A percentile compares a stretch with the other conserved stretches of the same genome.
Conservation (phyloP, 2,329 filamentous ascomycete species). For the Diatrype stigma region DNA sequence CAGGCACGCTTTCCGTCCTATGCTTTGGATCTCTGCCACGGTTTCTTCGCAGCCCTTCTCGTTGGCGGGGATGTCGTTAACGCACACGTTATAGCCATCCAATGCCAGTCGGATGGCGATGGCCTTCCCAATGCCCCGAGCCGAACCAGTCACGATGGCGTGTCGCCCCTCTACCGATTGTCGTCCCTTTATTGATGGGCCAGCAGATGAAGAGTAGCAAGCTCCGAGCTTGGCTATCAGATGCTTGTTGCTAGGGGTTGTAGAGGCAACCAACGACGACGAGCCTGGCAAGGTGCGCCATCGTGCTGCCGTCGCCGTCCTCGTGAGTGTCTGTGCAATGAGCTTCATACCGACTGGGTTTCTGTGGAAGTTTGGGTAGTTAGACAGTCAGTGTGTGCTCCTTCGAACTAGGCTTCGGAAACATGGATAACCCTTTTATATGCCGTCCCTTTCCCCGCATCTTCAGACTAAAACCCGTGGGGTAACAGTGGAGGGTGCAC, state of each 20-base stretch:
- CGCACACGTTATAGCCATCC: conserved; percentile 62
- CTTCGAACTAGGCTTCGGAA: neutral
- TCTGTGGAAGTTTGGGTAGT: neutral
- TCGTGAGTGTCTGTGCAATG: neutral
- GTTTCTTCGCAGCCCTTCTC: conserved; percentile 47
- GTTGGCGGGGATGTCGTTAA: conserved; percentile 59
- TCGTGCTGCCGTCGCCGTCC: neutral
- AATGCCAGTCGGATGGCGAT: conserved; percentile 60
- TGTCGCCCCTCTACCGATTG: conserved; percentile 16
- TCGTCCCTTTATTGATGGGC: conserved; percentile 9
- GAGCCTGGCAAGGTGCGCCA: neutral
- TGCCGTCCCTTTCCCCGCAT: too few species aligned
- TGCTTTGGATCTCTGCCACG: conserved; percentile 46
- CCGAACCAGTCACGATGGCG: conserved; percentile 26
- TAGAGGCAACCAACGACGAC: neutral
- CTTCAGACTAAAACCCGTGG: too few species aligned
- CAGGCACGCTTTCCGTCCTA: conserved; percentile 50
- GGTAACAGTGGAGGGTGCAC: too few species aligned
- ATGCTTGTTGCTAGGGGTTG: neutral
- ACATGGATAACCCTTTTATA: neutral
- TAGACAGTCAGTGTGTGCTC: too few species aligned
- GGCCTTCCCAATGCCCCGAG: conserved; percentile 48
- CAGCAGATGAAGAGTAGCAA: conserved; percentile 16
- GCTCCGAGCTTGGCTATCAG: neutral
- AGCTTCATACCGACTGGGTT: neutral